A percentile compares a stretch with the other conserved stretches of the same genome.
phyloP scores from a whole-genome alignment of 345 rosid species.

The Orychophragmus violaceus region DNA sequence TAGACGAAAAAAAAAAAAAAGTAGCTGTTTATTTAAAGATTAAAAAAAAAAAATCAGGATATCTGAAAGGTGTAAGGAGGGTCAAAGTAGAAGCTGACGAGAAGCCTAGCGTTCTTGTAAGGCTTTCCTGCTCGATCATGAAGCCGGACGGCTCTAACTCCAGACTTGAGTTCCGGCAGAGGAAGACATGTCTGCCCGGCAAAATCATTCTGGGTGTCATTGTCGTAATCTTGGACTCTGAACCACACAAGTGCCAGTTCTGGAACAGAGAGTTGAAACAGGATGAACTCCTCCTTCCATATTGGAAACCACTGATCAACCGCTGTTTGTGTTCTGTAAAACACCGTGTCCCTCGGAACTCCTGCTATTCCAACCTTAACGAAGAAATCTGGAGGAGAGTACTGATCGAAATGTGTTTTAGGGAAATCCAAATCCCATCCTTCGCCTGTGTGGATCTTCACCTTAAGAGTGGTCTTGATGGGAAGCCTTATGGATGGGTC shows the following conservation, averaged over 20 bases:
- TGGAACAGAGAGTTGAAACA: slow-evolving; percentile 70
- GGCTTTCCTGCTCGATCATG: slow-evolving; percentile 45
- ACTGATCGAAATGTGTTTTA: slow-evolving; percentile 61
- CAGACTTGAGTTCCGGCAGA: slow-evolving; percentile 47
- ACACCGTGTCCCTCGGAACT: slow-evolving; percentile 54
- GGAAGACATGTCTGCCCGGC: slow-evolving; percentile 88
- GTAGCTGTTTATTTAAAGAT: not conserved
- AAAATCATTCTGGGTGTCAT: slow-evolving; percentile 68
- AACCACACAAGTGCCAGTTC: slow-evolving; percentile 69
- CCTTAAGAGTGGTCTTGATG: slow-evolving; percentile 51
- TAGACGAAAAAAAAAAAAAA: no score
- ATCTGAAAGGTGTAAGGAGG: slow-evolving; percentile 18
- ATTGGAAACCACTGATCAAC: slow-evolving; percentile 71
- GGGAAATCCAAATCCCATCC: slow-evolving; percentile 79
- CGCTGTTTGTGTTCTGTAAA: slow-evolving; percentile 53
- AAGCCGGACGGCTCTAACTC: slow-evolving; percentile 66
- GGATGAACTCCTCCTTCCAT: slow-evolving; percentile 71
- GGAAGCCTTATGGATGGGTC: slow-evolving; percentile 39
- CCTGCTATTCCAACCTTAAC: slow-evolving; percentile 55
- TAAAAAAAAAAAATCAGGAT: not conserved
- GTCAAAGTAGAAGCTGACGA: slow-evolving; percentile 27
- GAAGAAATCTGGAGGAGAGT: slow-evolving; percentile 83
- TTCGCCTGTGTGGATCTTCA: slow-evolving; percentile 66
- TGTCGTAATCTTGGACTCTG: slow-evolving; percentile 62
- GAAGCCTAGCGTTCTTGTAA: slow-evolving; percentile 50